Conservation (phyloP, 768 basidiomycete genomes). For the Xerocomus brunneocitrinus region DNA sequence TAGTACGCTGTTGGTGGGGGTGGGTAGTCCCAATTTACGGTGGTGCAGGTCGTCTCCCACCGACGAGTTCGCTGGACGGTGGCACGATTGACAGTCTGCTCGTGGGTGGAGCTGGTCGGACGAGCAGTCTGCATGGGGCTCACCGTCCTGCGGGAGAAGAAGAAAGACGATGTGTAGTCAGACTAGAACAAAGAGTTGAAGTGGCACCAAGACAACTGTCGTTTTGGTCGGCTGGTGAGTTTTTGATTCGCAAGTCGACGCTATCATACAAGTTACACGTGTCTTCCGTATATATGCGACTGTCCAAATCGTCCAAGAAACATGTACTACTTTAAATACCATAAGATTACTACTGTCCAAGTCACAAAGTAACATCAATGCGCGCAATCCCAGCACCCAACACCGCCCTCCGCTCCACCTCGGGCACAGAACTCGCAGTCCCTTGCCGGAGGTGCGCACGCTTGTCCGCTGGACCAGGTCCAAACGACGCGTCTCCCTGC, state of each 20-base stretch:
- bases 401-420: slow-evolving; percentile 21
- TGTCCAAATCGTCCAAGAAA: background rate
- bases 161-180: background rate
- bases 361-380: slow-evolving; percentile 25
- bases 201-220: background rate
- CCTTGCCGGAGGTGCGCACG: slow-evolving; percentile 23
- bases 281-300: background rate
- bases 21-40: slow-evolving; percentile 22
- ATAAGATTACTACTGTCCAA: slow-evolving; percentile 10
- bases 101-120: slow-evolving; percentile 9
- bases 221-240: background rate
- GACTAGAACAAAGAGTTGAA: background rate
- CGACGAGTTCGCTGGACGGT: slow-evolving; percentile 5
- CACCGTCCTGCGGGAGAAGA: background rate
- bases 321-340: slow-evolving; percentile 9
- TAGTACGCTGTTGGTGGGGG: slow-evolving; percentile 10
- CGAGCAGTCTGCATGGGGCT: slow-evolving; percentile 11
- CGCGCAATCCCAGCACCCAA: slow-evolving; percentile 21
- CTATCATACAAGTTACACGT: slow-evolving; percentile 13
- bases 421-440: slow-evolving; percentile 14
- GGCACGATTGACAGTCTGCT: background rate
- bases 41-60: slow-evolving; percentile 1
- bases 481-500: background rate
- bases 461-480: background rate
- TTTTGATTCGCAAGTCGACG: slow-evolving; percentile 11